Evolutionary conservation across 2,329 filamentous ascomycete species (phyloP).

Genomic region (Pestalotiopsis sp.): DNA sequence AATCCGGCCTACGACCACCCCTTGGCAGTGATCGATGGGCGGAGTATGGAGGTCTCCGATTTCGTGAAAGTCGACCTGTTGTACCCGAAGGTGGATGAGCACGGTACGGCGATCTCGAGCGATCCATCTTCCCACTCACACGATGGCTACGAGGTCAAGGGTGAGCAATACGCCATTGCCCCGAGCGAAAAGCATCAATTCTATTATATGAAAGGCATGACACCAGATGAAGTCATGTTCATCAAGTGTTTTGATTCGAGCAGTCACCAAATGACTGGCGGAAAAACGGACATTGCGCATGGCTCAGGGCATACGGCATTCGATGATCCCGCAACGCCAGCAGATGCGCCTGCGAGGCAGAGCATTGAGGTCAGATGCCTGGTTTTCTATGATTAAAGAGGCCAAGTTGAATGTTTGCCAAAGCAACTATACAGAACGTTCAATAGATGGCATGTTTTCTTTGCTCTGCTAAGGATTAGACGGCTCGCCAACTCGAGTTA

Average conservation of each 20-base stretch:
- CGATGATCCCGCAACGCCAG: slow-evolving; percentile 41
- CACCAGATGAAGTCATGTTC: slow-evolving; percentile 53
- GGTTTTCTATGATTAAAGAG: slow-evolving; percentile 43
- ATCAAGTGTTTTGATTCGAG: slow-evolving; percentile 61
- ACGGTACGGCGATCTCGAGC: no score
- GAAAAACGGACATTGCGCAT: slow-evolving; percentile 51
- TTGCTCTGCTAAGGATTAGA: no score
- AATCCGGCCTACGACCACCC: slow-evolving; percentile 51
- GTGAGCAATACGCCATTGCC: slow-evolving; percentile 47
- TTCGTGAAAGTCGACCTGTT: slow-evolving; percentile 48
- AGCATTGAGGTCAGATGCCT: slow-evolving; percentile 58
- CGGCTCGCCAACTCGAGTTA: no score
- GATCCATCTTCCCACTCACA: no score
- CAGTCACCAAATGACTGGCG: not conserved
- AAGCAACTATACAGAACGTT: no score
- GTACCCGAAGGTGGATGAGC: slow-evolving; percentile 42
- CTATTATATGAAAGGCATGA: slow-evolving; percentile 52
- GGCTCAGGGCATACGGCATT: slow-evolving; percentile 56
- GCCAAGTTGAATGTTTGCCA: no score
- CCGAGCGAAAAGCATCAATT: slow-evolving; percentile 45
- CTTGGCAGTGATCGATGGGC: slow-evolving; percentile 51
- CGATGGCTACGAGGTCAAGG: slow-evolving; percentile 23
- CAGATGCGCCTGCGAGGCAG: slow-evolving; percentile 51
- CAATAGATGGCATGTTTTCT: no score
- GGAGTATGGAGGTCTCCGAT: slow-evolving; percentile 48